These are phyloP conservation scores for Mycosphaerelloides madeirae DNA, from an alignment of 2,329 filamentous ascomycete species.

Conservation along the genomic window DNA sequence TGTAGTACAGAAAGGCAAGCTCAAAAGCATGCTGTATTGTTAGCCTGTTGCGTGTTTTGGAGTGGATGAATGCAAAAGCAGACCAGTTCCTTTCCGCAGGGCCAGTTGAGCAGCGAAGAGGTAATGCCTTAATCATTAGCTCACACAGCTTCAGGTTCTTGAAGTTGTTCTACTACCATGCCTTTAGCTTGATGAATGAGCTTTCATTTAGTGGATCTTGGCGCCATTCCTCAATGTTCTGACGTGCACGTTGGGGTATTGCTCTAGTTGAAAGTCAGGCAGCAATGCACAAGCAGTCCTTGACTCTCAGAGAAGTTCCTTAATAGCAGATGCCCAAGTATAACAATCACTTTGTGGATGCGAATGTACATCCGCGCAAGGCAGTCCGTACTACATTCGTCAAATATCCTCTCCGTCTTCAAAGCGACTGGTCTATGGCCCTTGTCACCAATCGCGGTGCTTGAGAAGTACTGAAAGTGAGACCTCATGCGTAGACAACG, in stretches of 20 bases:
- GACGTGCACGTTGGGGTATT: not conserved
- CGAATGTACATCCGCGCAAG: too few relatives aligned
- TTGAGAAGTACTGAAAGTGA: too few relatives aligned
- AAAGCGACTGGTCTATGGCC: too few relatives aligned
- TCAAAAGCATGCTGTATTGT: not conserved
- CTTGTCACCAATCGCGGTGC: too few relatives aligned
- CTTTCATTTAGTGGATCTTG: not conserved
- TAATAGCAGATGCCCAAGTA: too few relatives aligned
- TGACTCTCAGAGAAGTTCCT: too few relatives aligned
- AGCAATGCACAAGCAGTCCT: too few relatives aligned
- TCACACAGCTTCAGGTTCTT: not conserved
- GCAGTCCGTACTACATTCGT: too few relatives aligned
- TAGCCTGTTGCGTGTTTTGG: not conserved
- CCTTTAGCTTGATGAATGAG: not conserved
- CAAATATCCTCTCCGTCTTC: too few relatives aligned
- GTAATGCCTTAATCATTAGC: not conserved
- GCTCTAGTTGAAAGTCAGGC: too few relatives aligned
- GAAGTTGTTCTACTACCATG: not conserved
- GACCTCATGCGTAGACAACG: too few relatives aligned
- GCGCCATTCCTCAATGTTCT: not conserved
- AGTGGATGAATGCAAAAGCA: not conserved
- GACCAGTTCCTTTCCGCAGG: not conserved
- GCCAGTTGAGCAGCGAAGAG: not conserved
- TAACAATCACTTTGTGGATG: too few relatives aligned
- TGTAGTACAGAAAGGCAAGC: not conserved